Evolutionary conservation across 2,329 filamentous ascomycete species (phyloP), one percentile per base, ranked within the genome.

Genomic region (Monilinia vaccinii-corymbosi): DNA sequence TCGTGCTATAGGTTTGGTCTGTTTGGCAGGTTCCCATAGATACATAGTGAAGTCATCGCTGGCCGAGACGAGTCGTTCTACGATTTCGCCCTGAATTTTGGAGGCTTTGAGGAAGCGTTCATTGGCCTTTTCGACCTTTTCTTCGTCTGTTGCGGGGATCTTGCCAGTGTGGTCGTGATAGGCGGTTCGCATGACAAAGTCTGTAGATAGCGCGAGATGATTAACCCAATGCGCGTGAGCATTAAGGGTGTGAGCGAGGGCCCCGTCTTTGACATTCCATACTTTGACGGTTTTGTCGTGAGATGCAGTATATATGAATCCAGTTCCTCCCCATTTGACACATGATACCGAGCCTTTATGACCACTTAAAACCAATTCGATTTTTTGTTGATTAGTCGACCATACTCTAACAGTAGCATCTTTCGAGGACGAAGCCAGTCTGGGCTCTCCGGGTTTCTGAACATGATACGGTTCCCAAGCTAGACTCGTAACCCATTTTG

Each of bases 11-110:
- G 93, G 92, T 73, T 97, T 97, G 9, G 80, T 89, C 4, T 87
- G 86, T 47, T 79, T 80, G 11, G 85, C 79, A 0, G 92, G 92
- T 62, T 95, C 89, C 93, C 93, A 99, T 9, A 99, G 81, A 72
- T 91, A 96, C 82, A 99, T 93, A 7, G 92, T 96, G 73, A 92
- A 96, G 73, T 99, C 94, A 71, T 97, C 94, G 66, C 88, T 93
- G 2, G 93, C 94, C 10, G 91, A 95, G 3, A 96, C 89, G 4
- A 97, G 76, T 32, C 89, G 83, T 76, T 99, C 94, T 1, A 88
- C 84, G 25, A 96, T 79, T 69, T 86, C 84, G 31, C 88, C 88
- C 64, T 87, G 83, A 32, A 91, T 80, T 2, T 80, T 88, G 6
- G 91, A 90, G 1, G 91, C 91, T 71, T 91, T 90, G 68, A 94